A percentile compares a stretch with the other conserved stretches of the same genome.
These are phyloP conservation scores for Fusarium sp. DNA, from an alignment of 2,329 filamentous ascomycete genomes.

Conservation along the genomic window DNA sequence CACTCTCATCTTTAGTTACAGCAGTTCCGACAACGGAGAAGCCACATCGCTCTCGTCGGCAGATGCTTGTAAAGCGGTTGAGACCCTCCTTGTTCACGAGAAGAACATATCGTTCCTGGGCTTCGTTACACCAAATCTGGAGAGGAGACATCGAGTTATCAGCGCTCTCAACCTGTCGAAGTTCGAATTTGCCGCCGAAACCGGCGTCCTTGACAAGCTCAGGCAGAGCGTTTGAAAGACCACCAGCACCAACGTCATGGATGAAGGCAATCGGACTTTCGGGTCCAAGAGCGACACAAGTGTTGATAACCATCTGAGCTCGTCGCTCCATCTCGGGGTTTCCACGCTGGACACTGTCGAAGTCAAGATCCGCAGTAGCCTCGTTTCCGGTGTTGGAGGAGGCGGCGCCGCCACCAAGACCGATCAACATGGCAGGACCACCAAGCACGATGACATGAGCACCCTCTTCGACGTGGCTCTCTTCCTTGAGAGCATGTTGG, in stretches of 20 bases:
- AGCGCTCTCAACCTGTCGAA: constrained; percentile 93
- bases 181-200: constrained; percentile 90
- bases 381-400: constrained; percentile 92
- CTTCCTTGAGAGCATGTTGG: constrained; percentile 89
- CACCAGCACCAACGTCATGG: constrained; percentile 96
- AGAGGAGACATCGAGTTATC: constrained; percentile 94
- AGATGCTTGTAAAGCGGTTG: constrained; percentile 80
- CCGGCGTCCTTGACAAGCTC: constrained; percentile 92
- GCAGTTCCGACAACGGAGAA: constrained; percentile 93
- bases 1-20: constrained; percentile 71
- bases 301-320: constrained; percentile 98
- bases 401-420: constrained; percentile 93
- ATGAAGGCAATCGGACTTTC: constrained; percentile 96
- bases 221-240: constrained; percentile 79
- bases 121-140: constrained; percentile 96
- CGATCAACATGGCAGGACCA: constrained; percentile 97
- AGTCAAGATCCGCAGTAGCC: constrained; percentile 92
- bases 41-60: constrained; percentile 87
- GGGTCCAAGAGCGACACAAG: constrained; percentile 86
- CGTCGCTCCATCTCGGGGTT: constrained; percentile 97
- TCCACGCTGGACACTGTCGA: constrained; percentile 95
- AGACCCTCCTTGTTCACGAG: constrained; percentile 86
- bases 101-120: constrained; percentile 95
- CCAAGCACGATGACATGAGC: constrained; percentile 93
- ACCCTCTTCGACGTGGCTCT: constrained; percentile 84